Evolutionary conservation across 2,329 filamentous ascomycete genomes (phyloP).

Genomic region (Diaporthe helianthi): DNA sequence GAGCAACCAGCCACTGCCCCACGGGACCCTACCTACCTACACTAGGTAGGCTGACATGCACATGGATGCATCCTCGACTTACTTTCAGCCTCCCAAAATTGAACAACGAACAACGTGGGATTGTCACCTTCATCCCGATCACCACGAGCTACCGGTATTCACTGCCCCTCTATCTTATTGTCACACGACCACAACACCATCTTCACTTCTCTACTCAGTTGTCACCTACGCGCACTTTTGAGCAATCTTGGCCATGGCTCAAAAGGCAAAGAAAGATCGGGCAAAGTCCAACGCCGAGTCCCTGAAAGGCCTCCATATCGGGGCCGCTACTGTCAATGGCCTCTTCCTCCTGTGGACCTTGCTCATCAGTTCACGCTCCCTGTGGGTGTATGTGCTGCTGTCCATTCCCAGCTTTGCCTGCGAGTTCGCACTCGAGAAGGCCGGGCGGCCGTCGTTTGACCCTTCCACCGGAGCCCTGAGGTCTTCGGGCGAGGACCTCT

Average conservation of each 20-base stretch:
- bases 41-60: background rate
- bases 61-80: conserved; percentile 24
- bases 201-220: background rate
- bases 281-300: conserved; percentile 81
- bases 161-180: background rate
- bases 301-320: conserved; percentile 83
- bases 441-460: conserved; percentile 79
- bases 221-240: background rate
- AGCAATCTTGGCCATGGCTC: conserved; percentile 55
- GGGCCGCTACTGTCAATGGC: conserved; percentile 73
- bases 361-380: conserved; percentile 68
- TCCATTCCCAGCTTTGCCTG: conserved; percentile 78
- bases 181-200: conserved; percentile 8
- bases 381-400: conserved; percentile 74
- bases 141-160: background rate
- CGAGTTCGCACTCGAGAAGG: conserved; percentile 84
- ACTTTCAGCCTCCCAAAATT: conserved; percentile 20
- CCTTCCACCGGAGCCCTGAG: conserved; percentile 70
- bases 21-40: background rate
- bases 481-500: conserved; percentile 84
- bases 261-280: conserved; percentile 68
- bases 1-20: conserved; percentile 8
- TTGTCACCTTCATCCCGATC: background rate
- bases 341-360: conserved; percentile 78
- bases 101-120: conserved; percentile 21